A percentile compares a stretch with the other conserved stretches of the same genome.
phyloP scores from a whole-genome alignment of 352 stramenopile genomes.

The Vaucheria bursata region DNA sequence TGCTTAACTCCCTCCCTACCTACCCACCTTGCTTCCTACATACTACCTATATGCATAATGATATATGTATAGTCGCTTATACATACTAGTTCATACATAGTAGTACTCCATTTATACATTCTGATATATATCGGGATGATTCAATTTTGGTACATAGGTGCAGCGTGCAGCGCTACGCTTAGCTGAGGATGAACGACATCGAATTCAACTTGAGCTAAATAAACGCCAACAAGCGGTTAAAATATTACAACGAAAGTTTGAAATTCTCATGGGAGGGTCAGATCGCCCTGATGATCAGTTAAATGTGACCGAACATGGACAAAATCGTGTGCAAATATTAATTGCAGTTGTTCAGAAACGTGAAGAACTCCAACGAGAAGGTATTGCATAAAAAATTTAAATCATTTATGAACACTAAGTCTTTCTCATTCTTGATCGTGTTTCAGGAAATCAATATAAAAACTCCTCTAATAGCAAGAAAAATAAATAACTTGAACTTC shows the following conservation, averaged over 20 bases:
- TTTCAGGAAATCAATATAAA: too few species aligned
- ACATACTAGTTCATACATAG: too few species aligned
- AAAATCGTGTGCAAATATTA: slow-evolving; percentile 87
- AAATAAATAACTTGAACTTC: too few species aligned
- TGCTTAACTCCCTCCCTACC: too few species aligned
- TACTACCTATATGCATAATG: not conserved
- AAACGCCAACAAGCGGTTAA: slow-evolving; percentile 71
- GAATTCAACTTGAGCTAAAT: slow-evolving; percentile 75
- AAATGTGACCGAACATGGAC: too few species aligned
- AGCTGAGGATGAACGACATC: slow-evolving; percentile 83
- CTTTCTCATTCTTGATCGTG: too few species aligned
- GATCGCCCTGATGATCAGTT: slow-evolving; percentile 52
- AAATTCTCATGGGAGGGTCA: slow-evolving; percentile 60
- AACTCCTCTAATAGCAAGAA: too few species aligned
- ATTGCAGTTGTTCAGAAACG: slow-evolving; percentile 86
- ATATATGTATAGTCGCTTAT: too few species aligned
- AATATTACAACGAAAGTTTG: slow-evolving; percentile 84
- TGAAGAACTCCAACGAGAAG: slow-evolving; percentile 83
- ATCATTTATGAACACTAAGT: too few species aligned
- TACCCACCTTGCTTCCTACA: not conserved
- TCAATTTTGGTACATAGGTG: slow-evolving; percentile 69
- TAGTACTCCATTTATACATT: too few species aligned
- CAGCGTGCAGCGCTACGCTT: slow-evolving; percentile 69
- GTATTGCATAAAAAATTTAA: too few species aligned
- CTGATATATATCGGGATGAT: too few species aligned